phyloP scores from a whole-genome alignment of 1,284 basidiomycete genomes.

The Boletus semigastroideus region DNA sequence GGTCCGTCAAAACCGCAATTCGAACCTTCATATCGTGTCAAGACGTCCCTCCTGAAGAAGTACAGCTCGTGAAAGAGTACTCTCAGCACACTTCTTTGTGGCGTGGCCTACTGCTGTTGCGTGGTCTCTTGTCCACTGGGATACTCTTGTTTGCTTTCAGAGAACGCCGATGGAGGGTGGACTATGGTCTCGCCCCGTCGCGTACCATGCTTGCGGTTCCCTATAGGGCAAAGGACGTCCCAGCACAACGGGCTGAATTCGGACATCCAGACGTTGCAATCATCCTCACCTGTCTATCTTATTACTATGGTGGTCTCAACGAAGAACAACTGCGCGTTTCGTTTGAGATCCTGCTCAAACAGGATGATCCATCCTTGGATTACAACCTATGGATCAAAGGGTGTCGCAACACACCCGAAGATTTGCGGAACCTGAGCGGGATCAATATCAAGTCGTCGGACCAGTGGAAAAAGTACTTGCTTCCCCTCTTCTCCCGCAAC shows the following conservation, averaged over 20 bases:
- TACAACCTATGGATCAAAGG: conserved; percentile 44
- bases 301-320: conserved; percentile 21
- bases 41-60: not conserved
- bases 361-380: conserved; percentile 44
- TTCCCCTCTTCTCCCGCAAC: conserved; percentile 40
- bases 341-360: conserved; percentile 43
- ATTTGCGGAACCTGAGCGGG: conserved; percentile 35
- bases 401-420: conserved; percentile 24
- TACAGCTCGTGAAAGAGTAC: not conserved
- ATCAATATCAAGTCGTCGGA: conserved; percentile 44
- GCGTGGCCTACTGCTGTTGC: too few species aligned
- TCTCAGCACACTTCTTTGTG: not conserved
- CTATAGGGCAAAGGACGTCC: too few species aligned
- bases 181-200: too few species aligned
- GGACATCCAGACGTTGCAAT: too few species aligned
- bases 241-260: too few species aligned
- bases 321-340: conserved; percentile 38
- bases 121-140: too few species aligned
- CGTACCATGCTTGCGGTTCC: too few species aligned
- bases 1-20: conserved; percentile 16
- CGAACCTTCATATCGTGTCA: conserved; percentile 24
- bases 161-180: too few species aligned
- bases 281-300: too few species aligned
- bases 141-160: too few species aligned
- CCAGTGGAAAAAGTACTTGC: conserved; percentile 34